A percentile compares a stretch with the other conserved stretches of the same genome.
Conservation (phyloP, 208 protist species). For the Wallacemonas sp. region DNA sequence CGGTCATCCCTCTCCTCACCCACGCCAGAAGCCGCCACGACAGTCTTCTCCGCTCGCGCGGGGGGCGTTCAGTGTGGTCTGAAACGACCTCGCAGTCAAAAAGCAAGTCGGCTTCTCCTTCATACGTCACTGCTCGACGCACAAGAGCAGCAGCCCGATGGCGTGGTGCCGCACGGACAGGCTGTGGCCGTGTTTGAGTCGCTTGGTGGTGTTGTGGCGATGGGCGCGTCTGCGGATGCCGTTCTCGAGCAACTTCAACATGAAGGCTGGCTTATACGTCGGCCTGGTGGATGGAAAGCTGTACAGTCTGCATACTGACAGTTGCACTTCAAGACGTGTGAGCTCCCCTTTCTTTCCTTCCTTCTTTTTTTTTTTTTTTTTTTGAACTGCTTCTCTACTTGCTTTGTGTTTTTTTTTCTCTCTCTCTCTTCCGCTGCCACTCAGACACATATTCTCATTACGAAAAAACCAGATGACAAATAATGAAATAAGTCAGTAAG, state of each 20-base stretch:
- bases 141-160: constrained; percentile 1
- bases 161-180: constrained; percentile 19
- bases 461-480: not conserved
- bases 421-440: not conserved
- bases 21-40: not conserved
- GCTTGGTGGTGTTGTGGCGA: constrained; percentile 39
- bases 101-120: constrained; percentile 25
- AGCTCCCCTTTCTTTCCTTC: not conserved
- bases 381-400: not conserved
- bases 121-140: constrained; percentile 15
- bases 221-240: constrained; percentile 44
- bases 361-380: constrained; percentile 28
- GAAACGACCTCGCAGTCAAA: constrained; percentile 13
- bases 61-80: too few relatives aligned
- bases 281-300: constrained; percentile 44
- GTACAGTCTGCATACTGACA: constrained; percentile 22
- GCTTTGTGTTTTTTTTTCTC: constrained; percentile 21
- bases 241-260: constrained; percentile 64
- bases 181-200: constrained; percentile 32
- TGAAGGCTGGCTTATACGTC: constrained; percentile 54
- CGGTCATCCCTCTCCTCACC: not conserved
- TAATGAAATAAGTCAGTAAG: too few relatives aligned
- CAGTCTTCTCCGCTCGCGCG: too few relatives aligned
- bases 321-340: not conserved
- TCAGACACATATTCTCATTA: not conserved